Conservation (phyloP, 1,139 yeast species). For the Geotrichum restrictum region DNA sequence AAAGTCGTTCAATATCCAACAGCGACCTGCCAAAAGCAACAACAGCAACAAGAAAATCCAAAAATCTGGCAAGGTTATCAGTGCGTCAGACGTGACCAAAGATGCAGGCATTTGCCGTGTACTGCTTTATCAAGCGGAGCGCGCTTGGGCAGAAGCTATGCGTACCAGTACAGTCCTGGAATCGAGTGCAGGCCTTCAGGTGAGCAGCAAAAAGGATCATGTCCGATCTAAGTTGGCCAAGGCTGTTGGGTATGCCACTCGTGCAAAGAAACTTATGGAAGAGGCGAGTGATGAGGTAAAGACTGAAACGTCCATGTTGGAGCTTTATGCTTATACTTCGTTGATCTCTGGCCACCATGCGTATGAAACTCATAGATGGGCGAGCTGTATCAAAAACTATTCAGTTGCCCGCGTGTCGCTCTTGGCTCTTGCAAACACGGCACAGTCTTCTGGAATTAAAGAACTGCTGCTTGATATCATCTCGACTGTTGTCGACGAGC, state of each 20-base stretch:
- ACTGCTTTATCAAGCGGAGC: constrained; percentile 56
- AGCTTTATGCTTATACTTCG: constrained; percentile 57
- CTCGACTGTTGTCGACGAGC: constrained; percentile 64
- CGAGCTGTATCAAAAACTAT: constrained; percentile 48
- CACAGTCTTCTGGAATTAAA: constrained; percentile 28
- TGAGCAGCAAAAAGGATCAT: constrained; percentile 42
- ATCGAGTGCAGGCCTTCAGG: constrained; percentile 26
- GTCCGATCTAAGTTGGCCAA: constrained; percentile 66
- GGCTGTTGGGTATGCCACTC: constrained; percentile 48
- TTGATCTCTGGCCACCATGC: constrained; percentile 58
- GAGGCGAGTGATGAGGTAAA: background rate
- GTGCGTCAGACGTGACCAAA: constrained; percentile 46
- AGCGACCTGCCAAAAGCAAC: constrained; percentile 49
- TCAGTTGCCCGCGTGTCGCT: constrained; percentile 62
- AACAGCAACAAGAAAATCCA: constrained; percentile 34
- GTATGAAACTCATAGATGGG: constrained; percentile 59
- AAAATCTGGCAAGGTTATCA: constrained; percentile 32
- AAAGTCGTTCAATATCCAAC: constrained; percentile 52
- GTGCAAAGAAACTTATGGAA: constrained; percentile 22
- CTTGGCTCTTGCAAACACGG: constrained; percentile 30
- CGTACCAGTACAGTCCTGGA: constrained; percentile 47
- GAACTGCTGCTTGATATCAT: constrained; percentile 55
- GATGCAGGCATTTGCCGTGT: constrained; percentile 50
- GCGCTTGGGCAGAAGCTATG: constrained; percentile 64
- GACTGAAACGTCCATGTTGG: constrained; percentile 38